phyloP scores from a whole-genome alignment of 164 flowering plant species.

The Nymphaea colorata region DNA sequence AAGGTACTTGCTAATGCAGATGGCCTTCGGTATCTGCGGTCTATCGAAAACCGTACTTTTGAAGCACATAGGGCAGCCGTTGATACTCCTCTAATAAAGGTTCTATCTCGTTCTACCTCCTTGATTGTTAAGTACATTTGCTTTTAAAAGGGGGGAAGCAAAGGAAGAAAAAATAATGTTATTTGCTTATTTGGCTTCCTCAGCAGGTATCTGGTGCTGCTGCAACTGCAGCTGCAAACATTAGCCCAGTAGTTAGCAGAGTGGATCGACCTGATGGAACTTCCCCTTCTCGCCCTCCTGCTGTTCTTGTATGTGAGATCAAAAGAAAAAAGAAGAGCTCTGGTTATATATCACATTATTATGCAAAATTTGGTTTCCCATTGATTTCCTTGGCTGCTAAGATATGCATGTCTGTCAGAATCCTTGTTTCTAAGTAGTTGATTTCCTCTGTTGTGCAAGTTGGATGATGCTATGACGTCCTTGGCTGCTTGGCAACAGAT shows the following conservation, averaged over 20 bases:
- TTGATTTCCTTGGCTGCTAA: too few relatives aligned
- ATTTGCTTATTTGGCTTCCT: not conserved
- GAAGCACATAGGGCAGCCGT: conserved; percentile 47
- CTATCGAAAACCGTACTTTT: conserved; percentile 40
- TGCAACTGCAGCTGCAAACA: conserved; percentile 31
- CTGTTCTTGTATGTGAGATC: conserved; percentile 39
- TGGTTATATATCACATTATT: too few relatives aligned
- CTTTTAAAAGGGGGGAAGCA: not conserved
- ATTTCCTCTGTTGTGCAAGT: too few relatives aligned
- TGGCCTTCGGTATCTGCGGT: conserved; percentile 48
- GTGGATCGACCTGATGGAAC: conserved; percentile 44
- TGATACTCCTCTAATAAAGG: conserved; percentile 54
- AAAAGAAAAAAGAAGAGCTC: not conserved
- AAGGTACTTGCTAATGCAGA: conserved; percentile 72
- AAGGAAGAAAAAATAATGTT: too few relatives aligned
- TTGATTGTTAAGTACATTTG: too few relatives aligned
- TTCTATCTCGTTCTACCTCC: conserved; percentile 5
- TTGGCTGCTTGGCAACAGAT: too few relatives aligned
- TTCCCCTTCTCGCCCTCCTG: conserved; percentile 63
- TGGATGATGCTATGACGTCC: too few relatives aligned
- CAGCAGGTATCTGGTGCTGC: conserved; percentile 43
- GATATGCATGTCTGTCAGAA: too few relatives aligned
- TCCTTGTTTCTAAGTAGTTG: too few relatives aligned
- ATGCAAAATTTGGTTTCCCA: too few relatives aligned
- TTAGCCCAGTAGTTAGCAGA: conserved; percentile 34